Evolutionary conservation across 2,329 filamentous ascomycete genomes (phyloP).

Genomic region (Xylariaceae sp.): DNA sequence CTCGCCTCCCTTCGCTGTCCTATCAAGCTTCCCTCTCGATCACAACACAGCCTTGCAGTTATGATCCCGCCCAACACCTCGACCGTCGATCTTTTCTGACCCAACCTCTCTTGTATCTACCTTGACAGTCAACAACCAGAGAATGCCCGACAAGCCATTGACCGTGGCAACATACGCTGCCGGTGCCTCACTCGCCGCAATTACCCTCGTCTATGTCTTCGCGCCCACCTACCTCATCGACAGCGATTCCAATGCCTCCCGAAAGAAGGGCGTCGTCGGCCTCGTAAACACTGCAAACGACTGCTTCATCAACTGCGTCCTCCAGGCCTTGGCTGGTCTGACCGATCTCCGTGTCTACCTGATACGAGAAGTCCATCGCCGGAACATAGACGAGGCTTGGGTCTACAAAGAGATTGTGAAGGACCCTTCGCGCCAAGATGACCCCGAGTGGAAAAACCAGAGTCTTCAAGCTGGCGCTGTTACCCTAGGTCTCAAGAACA

Average conservation of each 20-base stretch:
- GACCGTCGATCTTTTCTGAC: too few relatives aligned
- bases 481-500: slow-evolving; percentile 83
- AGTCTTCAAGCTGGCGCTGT: slow-evolving; percentile 77
- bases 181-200: slow-evolving; percentile 88
- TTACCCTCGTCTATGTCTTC: slow-evolving; percentile 95
- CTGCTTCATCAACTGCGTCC: slow-evolving; percentile 93
- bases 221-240: slow-evolving; percentile 96
- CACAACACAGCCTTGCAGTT: too few relatives aligned
- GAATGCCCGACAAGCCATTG: slow-evolving; percentile 82
- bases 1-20: too few relatives aligned
- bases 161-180: slow-evolving; percentile 91
- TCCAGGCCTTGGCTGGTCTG: slow-evolving; percentile 88
- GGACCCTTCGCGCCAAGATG: slow-evolving; percentile 35
- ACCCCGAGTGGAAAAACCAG: slow-evolving; percentile 55
- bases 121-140: too few relatives aligned
- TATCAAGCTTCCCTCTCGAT: too few relatives aligned
- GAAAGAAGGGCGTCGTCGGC: slow-evolving; percentile 86
- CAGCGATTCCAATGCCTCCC: slow-evolving; percentile 61
- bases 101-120: too few relatives aligned
- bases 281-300: slow-evolving; percentile 90
- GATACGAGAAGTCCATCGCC: slow-evolving; percentile 84
- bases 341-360: slow-evolving; percentile 87
- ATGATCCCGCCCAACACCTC: too few relatives aligned
- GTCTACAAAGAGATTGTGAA: slow-evolving; percentile 66
- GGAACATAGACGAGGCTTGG: slow-evolving; percentile 71